These are phyloP conservation scores for Meira nashicola DNA, from an alignment of 1,284 basidiomycete species.

Conservation along the genomic window DNA sequence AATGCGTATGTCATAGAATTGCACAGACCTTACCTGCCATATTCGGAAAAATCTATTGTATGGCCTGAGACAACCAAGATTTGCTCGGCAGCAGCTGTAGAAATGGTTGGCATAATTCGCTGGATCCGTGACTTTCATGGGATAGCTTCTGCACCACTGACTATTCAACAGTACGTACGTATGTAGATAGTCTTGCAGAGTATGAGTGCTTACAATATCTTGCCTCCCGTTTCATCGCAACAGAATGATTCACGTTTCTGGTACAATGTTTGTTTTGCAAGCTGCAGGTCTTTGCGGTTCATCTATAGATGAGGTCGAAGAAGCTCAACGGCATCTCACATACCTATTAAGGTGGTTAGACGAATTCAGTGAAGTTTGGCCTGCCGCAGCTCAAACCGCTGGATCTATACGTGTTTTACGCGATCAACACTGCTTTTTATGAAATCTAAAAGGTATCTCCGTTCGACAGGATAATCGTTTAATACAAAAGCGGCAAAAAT, in stretches of 20 bases:
- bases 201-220: not conserved
- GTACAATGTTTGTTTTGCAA: not conserved
- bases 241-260: not conserved
- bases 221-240: not conserved
- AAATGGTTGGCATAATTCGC: not conserved
- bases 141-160: not conserved
- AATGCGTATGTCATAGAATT: constrained; percentile 2
- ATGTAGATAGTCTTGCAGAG: not conserved
- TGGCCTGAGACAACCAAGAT: not conserved
- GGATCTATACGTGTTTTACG: no score
- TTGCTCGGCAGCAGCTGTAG: not conserved
- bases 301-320: not conserved
- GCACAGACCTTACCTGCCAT: not conserved
- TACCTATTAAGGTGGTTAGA: constrained; percentile 22
- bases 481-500: no score
- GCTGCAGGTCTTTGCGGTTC: not conserved
- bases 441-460: no score
- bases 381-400: not conserved
- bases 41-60: not conserved
- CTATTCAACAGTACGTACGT: not conserved
- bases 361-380: constrained; percentile 10
- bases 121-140: constrained; percentile 2
- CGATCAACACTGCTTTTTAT: no score
- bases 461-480: no score
- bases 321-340: constrained; percentile 2